Conservation (phyloP, 371 early-diverging fungal genomes). For the Actinomucor elegans region DNA sequence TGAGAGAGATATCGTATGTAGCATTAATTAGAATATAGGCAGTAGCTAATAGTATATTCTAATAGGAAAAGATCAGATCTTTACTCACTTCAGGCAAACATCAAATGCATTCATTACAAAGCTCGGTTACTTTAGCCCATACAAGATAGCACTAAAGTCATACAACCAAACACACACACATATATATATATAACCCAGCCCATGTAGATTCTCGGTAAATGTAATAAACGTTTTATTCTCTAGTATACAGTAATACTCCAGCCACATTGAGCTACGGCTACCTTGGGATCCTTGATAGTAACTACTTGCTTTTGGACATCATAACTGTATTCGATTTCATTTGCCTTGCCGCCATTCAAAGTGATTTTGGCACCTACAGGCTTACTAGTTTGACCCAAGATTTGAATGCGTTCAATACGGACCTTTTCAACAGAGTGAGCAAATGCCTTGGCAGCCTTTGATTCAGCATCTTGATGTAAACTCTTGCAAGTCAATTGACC, state of each 20-base stretch:
- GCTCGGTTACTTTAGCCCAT: conserved; percentile 45
- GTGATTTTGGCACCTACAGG: conserved; percentile 17
- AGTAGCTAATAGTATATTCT: no score
- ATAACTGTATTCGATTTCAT: conserved; percentile 15
- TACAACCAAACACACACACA: no score
- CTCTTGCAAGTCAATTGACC: conserved; percentile 27
- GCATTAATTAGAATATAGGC: no score
- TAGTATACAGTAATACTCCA: conserved; percentile 58
- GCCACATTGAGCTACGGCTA: conserved; percentile 53
- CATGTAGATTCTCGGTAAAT: no score
- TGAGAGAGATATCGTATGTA: conserved; percentile 54
- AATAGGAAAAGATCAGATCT: conserved; percentile 55
- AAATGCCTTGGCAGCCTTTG: conserved; percentile 21
- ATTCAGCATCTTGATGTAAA: conserved; percentile 23
- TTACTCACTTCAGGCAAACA: conserved; percentile 59
- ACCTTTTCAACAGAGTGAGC: conserved; percentile 24
- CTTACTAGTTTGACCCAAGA: conserved; percentile 35
- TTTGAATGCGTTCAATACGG: conserved; percentile 44
- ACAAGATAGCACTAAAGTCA: conserved; percentile 9
- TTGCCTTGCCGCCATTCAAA: conserved; percentile 2
- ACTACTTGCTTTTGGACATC: conserved; percentile 30
- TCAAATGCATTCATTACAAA: conserved; percentile 61
- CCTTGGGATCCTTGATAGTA: conserved; percentile 70
- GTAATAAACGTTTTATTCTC: conserved; percentile 1
- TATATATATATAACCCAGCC: no score